Evolutionary conservation across 2,329 filamentous ascomycete genomes (phyloP).

Genomic region (Alternaria arborescens): DNA sequence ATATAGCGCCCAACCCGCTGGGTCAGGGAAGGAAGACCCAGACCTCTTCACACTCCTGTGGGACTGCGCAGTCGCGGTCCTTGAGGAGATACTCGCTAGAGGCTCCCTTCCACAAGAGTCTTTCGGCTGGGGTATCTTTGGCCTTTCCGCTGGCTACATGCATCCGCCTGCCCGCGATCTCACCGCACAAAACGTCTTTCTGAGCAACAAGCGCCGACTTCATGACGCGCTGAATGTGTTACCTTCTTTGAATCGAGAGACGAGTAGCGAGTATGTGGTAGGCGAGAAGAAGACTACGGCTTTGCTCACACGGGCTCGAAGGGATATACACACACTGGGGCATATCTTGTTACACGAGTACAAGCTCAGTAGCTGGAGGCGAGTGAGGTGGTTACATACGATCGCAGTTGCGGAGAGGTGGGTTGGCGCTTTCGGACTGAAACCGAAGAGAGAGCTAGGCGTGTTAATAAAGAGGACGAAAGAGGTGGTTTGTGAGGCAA

Average conservation of each 20-base stretch:
- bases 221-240: slow-evolving; percentile 19
- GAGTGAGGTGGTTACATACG: slow-evolving; percentile 29
- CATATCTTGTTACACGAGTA: slow-evolving; percentile 30
- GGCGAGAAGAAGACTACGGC: slow-evolving; percentile 2
- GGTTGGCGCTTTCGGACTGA: slow-evolving; percentile 13
- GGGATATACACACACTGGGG: slow-evolving; percentile 27
- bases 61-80: slow-evolving; percentile 15
- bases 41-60: slow-evolving; percentile 25
- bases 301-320: slow-evolving; percentile 16
- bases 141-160: slow-evolving; percentile 28
- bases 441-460: not conserved
- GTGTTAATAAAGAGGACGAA: not conserved
- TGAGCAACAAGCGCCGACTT: slow-evolving; percentile 20
- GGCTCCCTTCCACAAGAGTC: slow-evolving; percentile 22
- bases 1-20: slow-evolving; percentile 18
- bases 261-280: not conserved
- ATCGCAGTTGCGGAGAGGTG: slow-evolving; percentile 30
- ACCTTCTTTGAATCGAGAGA: slow-evolving; percentile 14
- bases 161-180: slow-evolving; percentile 1
- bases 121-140: slow-evolving; percentile 31
- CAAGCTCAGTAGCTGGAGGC: slow-evolving; percentile 19
- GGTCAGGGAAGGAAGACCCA: slow-evolving; percentile 23
- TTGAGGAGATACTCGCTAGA: slow-evolving; percentile 21
- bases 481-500: not conserved
- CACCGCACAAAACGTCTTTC: slow-evolving; percentile 12